Evolutionary conservation across 2,329 filamentous ascomycete genomes (phyloP).

Genomic region (Ceratocystis papillata): DNA sequence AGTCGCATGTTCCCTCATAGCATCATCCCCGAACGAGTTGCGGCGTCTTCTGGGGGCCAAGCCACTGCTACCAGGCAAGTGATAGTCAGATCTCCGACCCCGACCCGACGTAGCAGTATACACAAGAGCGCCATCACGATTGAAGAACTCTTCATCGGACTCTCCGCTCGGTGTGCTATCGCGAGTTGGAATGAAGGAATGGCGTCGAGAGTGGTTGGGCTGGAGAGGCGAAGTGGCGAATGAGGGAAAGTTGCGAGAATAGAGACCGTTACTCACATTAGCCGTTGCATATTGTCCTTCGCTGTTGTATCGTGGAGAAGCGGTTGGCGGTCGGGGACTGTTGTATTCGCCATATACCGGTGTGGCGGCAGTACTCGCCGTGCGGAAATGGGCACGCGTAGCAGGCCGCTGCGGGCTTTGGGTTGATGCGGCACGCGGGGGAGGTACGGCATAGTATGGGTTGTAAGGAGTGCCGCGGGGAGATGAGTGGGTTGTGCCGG

Average conservation of each 20-base stretch:
- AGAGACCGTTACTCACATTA: constrained; percentile 50
- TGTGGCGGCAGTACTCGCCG: constrained; percentile 17
- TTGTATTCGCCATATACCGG: constrained; percentile 22
- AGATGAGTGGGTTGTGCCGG: constrained; percentile 18
- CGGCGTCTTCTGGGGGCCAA: constrained; percentile 17
- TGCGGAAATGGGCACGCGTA: constrained; percentile 25
- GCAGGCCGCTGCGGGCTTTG: constrained; percentile 24
- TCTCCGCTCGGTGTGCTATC: constrained; percentile 49
- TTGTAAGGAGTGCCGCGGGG: constrained; percentile 17
- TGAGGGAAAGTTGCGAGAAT: constrained; percentile 39
- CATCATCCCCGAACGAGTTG: constrained; percentile 23
- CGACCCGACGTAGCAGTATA: constrained; percentile 21
- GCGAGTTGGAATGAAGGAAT: constrained; percentile 49
- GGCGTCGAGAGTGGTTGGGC: constrained; percentile 42
- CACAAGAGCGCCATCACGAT: constrained; percentile 19
- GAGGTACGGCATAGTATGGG: constrained; percentile 1
- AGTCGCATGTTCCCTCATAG: constrained; percentile 22
- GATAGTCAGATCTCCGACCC: constrained; percentile 17
- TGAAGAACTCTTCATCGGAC: constrained; percentile 46
- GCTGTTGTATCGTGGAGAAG: constrained; percentile 53
- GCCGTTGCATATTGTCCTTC: constrained; percentile 53
- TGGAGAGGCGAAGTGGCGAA: constrained; percentile 35
- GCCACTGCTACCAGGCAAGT: constrained; percentile 13
- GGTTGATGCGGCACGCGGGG: constrained; percentile 15
- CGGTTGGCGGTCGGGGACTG: constrained; percentile 40